Base-by-base conservation (phyloP, 257 asterid species). In the Cruciata laevipes region DNA sequence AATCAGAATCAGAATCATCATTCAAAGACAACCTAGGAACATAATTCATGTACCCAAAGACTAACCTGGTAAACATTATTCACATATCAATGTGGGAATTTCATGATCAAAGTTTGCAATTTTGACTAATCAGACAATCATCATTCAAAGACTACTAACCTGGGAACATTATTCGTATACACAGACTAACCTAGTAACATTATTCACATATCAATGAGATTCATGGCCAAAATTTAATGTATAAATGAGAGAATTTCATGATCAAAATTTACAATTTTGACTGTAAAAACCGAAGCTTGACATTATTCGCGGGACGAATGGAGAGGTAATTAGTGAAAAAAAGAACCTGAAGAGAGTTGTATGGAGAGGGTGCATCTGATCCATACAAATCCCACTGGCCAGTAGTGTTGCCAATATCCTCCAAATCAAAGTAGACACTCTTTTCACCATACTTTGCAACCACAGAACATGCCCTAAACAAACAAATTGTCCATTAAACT, bases 341-440 rank as follows among this genome's bases (percentile, higher is more conserved):
- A 21, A 49, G 27, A 61, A 91, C 97, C 96, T 89, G 98, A 64
- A 92, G 86, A 61, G 90, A 9, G 77, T 87, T 89, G 87, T 92
- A 93, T 24, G 96, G 96, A n/a, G 98, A 89, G 30, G 98, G 91
- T 6, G 95, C 95, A 80, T 93, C 97, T 21, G 97, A 89, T 32
- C 98, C 98, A 74, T 93, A 92, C 86, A 89, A 80, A 77, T 92
- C 96, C 98, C 98, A 92, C 71, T 89, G 89, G 16, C 98, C 97
- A 61, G 96, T 92, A 69, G 98, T 89, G 85, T 87, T 87, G 68
- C 88, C 93, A 66, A 87, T 77, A 69, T 92, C 96, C 76, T 92
- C 97, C 87, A 92, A 82, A 79, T 92, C 98, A 82, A 92, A 89
- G 89, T 89, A 92, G 38, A 86, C 91, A 79, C 93, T 87, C 75